phyloP scores from a whole-genome alignment of 2,329 filamentous ascomycete species.

The Cladophialophora psammophila region DNA sequence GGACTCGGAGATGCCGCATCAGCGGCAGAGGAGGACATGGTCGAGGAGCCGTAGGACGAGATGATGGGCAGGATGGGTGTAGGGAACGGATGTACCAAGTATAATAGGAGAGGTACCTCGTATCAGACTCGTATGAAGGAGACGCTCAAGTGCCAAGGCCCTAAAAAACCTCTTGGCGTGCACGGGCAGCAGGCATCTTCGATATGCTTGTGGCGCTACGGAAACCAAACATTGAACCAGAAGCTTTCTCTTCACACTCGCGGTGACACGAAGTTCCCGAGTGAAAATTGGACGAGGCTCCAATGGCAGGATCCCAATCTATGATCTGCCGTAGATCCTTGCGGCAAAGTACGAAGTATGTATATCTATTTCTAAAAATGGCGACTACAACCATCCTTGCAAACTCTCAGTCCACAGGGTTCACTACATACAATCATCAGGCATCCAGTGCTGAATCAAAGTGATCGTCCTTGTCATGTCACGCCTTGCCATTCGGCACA shows the following conservation, averaged over 20 bases:
- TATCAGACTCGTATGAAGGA: too few species aligned
- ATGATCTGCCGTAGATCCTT: not conserved
- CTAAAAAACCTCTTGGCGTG: too few species aligned
- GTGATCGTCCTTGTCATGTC: slow-evolving; percentile 2
- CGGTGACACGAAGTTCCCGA: too few species aligned
- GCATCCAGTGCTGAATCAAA: not conserved
- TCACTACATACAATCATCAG: not conserved
- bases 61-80: not conserved
- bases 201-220: too few species aligned
- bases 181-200: too few species aligned
- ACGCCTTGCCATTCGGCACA: not conserved
- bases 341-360: not conserved
- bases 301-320: not conserved
- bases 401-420: not conserved
- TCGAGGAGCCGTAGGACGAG: not conserved
- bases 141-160: too few species aligned
- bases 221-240: too few species aligned
- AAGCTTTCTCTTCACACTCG: too few species aligned
- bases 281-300: not conserved
- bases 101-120: too few species aligned
- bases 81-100: too few species aligned
- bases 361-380: not conserved
- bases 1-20: slow-evolving; percentile 43
- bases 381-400: not conserved
- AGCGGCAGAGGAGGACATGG: slow-evolving; percentile 16